Evolutionary conservation across 1,284 basidiomycete species (phyloP).

Genomic region (Pseudozyma sp.): DNA sequence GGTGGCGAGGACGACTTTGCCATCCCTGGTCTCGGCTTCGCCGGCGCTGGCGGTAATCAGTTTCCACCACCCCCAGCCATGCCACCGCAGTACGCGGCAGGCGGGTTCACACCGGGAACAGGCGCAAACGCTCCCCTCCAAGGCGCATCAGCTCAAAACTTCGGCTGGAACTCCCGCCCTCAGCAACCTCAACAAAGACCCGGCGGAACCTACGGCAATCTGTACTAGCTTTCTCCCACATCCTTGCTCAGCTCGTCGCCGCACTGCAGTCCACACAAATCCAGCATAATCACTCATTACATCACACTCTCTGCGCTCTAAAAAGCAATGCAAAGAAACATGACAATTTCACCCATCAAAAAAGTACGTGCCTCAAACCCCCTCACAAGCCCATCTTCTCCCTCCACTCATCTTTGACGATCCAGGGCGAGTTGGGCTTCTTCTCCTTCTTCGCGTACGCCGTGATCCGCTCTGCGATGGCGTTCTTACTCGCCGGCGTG

Average conservation of each 20-base stretch:
- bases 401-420: slow-evolving; percentile 52
- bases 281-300: background rate
- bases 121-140: slow-evolving; percentile 26
- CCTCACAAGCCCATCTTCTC: slow-evolving; percentile 5
- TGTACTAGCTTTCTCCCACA: slow-evolving; percentile 18
- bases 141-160: slow-evolving; percentile 4
- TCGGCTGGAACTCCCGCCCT: slow-evolving; percentile 15
- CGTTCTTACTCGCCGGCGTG: slow-evolving; percentile 53
- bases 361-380: background rate
- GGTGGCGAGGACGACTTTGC: slow-evolving; percentile 19
- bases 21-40: slow-evolving; percentile 31
- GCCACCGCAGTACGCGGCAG: background rate
- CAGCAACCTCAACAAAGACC: slow-evolving; percentile 15
- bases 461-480: slow-evolving; percentile 50
- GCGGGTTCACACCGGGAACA: slow-evolving; percentile 26
- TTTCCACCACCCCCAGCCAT: background rate
- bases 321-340: background rate
- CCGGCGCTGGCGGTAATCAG: background rate
- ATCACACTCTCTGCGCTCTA: background rate
- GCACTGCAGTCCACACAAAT: background rate
- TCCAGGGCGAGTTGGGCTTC: slow-evolving; percentile 48
- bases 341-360: background rate
- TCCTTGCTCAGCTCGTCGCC: no score
- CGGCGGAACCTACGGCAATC: slow-evolving; percentile 38
- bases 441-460: slow-evolving; percentile 56